Evolutionary conservation across 129 eudicot genomes (phyloP).

Genomic region (Rutidosis leptorrhynchoides): DNA sequence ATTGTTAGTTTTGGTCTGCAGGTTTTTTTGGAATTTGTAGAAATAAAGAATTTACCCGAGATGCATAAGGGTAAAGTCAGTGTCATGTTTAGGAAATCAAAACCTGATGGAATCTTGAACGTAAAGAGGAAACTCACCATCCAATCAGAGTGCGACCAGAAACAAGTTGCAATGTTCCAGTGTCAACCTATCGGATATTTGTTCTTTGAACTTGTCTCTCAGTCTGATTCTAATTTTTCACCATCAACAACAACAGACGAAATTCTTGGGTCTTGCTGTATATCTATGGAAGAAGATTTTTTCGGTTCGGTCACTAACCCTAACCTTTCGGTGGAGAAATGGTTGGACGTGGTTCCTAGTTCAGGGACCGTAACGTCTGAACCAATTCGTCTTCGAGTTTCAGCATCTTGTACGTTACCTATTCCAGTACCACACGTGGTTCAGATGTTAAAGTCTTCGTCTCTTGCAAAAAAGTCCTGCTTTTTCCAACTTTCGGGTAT

Average conservation of each 20-base stretch:
- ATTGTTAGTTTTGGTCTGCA: constrained; percentile 27
- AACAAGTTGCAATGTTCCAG: constrained; percentile 78
- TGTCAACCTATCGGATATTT: constrained; percentile 74
- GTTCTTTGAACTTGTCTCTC: constrained; percentile 53
- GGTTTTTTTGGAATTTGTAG: constrained; percentile 84
- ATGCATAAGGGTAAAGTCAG: constrained; percentile 50
- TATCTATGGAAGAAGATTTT: constrained; percentile 66
- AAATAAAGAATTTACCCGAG: constrained; percentile 60
- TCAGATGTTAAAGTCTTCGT: constrained; percentile 50
- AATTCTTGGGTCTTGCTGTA: constrained; percentile 54
- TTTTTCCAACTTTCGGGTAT: constrained; percentile 44
- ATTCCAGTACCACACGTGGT: constrained; percentile 47
- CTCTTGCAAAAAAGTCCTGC: constrained; percentile 46
- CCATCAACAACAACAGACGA: constrained; percentile 38
- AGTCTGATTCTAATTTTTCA: neutral
- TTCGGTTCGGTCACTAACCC: constrained; percentile 43
- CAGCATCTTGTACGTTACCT: constrained; percentile 73
- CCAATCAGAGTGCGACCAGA: constrained; percentile 61
- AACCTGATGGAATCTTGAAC: constrained; percentile 72
- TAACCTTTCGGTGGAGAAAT: constrained; percentile 65
- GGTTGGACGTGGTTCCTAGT: constrained; percentile 71
- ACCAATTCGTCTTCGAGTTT: constrained; percentile 59
- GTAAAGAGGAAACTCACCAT: constrained; percentile 61
- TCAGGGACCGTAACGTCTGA: constrained; percentile 34
- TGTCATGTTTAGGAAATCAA: constrained; percentile 63